phyloP scores from a whole-genome alignment of 495 filamentous ascomycete species.

The Penicillium nucicola region DNA sequence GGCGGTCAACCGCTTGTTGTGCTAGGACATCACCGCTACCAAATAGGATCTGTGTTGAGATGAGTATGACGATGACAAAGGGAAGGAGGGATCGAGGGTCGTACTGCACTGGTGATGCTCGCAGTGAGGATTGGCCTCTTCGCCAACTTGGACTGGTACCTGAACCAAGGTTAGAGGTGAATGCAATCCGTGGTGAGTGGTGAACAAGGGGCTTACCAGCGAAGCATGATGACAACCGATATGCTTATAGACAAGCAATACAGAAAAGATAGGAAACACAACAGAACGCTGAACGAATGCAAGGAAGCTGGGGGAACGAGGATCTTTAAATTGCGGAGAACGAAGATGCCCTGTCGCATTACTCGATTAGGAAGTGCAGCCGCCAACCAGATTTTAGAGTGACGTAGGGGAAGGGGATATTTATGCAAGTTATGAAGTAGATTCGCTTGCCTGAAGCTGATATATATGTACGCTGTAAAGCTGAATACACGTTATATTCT shows the following conservation, averaged over 20 bases:
- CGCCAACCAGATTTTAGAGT: slow-evolving; percentile 9
- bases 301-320: slow-evolving; percentile 1
- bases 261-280: background rate
- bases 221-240: slow-evolving; percentile 33
- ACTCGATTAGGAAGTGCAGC: slow-evolving; percentile 17
- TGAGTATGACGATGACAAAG: slow-evolving; percentile 1
- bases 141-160: slow-evolving; percentile 85
- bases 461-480: no score
- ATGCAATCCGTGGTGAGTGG: slow-evolving; percentile 3
- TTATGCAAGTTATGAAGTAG: no score
- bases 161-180: slow-evolving; percentile 31
- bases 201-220: slow-evolving; percentile 31
- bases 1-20: slow-evolving; percentile 89
- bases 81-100: slow-evolving; percentile 12
- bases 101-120: slow-evolving; percentile 75
- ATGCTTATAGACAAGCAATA: slow-evolving; percentile 2
- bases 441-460: no score
- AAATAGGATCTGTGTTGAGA: slow-evolving; percentile 65
- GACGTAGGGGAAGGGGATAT: background rate
- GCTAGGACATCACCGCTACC: slow-evolving; percentile 86
- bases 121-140: slow-evolving; percentile 83
- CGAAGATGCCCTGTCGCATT: slow-evolving; percentile 7
- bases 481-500: no score
- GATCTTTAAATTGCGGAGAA: slow-evolving; percentile 31
- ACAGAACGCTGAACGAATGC: background rate